Evolutionary conservation across 2,329 filamentous ascomycete species (phyloP).

Genomic region (Sordariomycetes sp.): DNA sequence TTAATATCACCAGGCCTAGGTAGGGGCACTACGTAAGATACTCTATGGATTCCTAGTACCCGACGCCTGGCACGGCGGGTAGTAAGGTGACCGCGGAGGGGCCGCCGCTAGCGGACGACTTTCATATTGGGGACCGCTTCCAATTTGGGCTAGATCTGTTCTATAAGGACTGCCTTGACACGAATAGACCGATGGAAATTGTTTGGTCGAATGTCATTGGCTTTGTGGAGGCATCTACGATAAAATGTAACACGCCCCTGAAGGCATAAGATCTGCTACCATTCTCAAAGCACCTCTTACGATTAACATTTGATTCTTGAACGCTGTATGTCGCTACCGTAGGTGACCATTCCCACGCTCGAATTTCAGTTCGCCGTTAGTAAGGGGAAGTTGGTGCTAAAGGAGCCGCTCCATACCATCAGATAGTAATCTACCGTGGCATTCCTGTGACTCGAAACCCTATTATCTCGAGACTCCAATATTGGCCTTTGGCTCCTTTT

Average conservation of each 20-base stretch:
- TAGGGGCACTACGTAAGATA: background rate
- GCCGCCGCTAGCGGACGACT: background rate
- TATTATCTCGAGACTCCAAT: too few relatives aligned
- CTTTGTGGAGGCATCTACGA: constrained; percentile 4
- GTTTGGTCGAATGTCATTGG: constrained; percentile 5
- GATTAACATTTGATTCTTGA: too few relatives aligned
- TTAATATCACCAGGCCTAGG: background rate
- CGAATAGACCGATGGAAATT: background rate
- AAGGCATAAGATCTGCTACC: background rate
- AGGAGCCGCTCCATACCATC: too few relatives aligned
- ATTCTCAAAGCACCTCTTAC: too few relatives aligned
- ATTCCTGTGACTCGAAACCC: too few relatives aligned
- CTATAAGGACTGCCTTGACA: constrained; percentile 2
- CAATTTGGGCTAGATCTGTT: background rate
- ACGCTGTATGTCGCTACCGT: too few relatives aligned
- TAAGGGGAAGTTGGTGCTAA: too few relatives aligned
- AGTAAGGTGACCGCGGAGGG: background rate
- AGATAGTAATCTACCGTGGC: too few relatives aligned
- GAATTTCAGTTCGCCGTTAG: too few relatives aligned
- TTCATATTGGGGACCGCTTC: background rate
- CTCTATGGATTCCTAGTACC: background rate
- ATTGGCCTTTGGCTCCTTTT: too few relatives aligned
- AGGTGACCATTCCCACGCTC: too few relatives aligned
- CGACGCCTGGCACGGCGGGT: background rate
- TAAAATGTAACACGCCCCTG: background rate